phyloP scores from a whole-genome alignment of 371 early-diverging fungal species.

The Mortierella sp. region DNA sequence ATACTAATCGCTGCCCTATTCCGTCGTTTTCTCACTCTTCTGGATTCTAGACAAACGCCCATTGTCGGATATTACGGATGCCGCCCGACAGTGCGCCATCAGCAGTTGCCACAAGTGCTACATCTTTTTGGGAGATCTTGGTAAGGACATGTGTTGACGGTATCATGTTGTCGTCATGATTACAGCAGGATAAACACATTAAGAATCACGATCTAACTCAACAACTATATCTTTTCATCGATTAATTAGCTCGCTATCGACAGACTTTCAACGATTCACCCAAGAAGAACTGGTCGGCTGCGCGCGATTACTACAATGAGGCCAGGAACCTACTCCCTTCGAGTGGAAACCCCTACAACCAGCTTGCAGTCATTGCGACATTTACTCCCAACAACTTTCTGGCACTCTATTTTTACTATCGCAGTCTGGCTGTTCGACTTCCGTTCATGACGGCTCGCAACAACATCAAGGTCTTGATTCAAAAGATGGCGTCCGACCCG shows the following conservation, averaged over 20 bases:
- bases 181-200: neutral
- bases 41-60: constrained; percentile 31
- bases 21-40: neutral
- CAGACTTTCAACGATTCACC: constrained; percentile 64
- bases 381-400: constrained; percentile 59
- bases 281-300: constrained; percentile 63
- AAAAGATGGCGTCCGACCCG: constrained; percentile 40
- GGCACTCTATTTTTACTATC: constrained; percentile 61
- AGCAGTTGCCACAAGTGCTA: constrained; percentile 66
- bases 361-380: constrained; percentile 70
- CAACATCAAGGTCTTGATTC: constrained; percentile 58
- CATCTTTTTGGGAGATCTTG: constrained; percentile 73
- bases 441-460: constrained; percentile 63
- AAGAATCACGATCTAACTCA: neutral
- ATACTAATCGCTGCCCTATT: neutral
- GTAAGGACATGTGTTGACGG: constrained; percentile 37
- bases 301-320: constrained; percentile 68
- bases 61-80: constrained; percentile 42
- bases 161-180: neutral
- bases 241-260: constrained; percentile 65
- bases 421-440: constrained; percentile 59
- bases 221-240: neutral
- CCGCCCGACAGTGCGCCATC: constrained; percentile 59
- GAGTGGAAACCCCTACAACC: constrained; percentile 74
- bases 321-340: constrained; percentile 68